Base-by-base conservation (phyloP, 176 grass and related monocot species). In the Phyllostachys edulis region DNA sequence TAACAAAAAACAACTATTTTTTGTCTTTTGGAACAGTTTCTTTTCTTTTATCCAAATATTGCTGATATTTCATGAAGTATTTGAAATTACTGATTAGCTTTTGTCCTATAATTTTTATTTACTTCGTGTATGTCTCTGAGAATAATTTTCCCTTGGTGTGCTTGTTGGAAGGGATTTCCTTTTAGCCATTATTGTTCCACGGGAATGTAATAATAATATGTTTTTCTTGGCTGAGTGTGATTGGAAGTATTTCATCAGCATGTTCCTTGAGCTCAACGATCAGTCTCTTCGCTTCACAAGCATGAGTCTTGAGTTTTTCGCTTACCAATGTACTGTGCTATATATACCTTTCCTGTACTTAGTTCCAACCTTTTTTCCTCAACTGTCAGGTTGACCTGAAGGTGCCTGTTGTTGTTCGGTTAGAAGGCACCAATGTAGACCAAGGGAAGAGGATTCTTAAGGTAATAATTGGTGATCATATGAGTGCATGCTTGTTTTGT, bases 361-460 rank as follows among this genome's bases (percentile, higher is more conserved):
- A 69, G 69, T 73, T 36, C 14, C 46, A 39, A 27, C 62, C 20
- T 60, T 75, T 83, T 75, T 51, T 24, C 41, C 17, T 59, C 0
- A 0, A 38, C 86, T 90, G 41, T 79, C 76, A 99, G 97, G 97
- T 96, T 88, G 90, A 87, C 71, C 87, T 99, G 72, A 92, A 99
- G 92, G 97, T 99, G 50, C 97, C 97, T 83, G 97, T 99, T 67
- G 86, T 99, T 64, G 93, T 99, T 78, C 97, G 97, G 67, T 82
- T 99, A 59, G 97, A 99, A 90, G 97, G 97, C 62, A 99, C 97
- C 74, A 99, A 99, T 77, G 97, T 99, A 20, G 97, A 99, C 88
- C 97, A 94, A 81, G 97, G 97, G 88, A 99, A 99, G 80, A 92
- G 97, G 88, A 99, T 99, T 92, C 97, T 99, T 5, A 99, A 99